A percentile compares a stretch with the other conserved stretches of the same genome.
phyloP scores from a whole-genome alignment of 805 yeast genomes.

The Pichia rugopelliculosa region DNA sequence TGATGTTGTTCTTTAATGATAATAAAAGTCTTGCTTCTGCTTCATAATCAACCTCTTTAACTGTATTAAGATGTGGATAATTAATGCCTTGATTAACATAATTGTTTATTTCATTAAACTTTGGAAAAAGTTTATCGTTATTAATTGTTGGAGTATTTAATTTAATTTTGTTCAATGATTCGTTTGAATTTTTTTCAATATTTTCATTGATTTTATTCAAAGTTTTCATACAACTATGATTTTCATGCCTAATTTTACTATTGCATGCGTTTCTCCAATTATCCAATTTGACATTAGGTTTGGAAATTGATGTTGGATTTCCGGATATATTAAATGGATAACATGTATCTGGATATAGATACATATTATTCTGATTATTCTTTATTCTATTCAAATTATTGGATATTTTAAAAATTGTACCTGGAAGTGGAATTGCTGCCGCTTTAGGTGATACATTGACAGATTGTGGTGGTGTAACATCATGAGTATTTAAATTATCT shows the following conservation, averaged over 20 bases:
- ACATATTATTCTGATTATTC: conserved; percentile 19
- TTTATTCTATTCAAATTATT: conserved; percentile 12
- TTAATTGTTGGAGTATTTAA: conserved; percentile 1
- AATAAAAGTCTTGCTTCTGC: conserved; percentile 2
- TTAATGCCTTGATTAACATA: conserved; percentile 16
- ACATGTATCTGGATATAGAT: conserved; percentile 31
- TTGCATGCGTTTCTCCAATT: conserved; percentile 39
- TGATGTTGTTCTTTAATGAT: not conserved
- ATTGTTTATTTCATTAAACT: conserved; percentile 16
- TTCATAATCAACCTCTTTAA: not conserved
- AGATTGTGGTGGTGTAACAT: conserved; percentile 25
- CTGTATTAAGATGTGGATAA: conserved; percentile 2
- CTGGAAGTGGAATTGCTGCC: conserved; percentile 4
- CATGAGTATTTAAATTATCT: conserved; percentile 2
- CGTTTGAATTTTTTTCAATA: conserved; percentile 20
- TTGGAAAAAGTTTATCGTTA: conserved; percentile 9
- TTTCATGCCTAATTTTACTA: conserved; percentile 34
- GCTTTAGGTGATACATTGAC: conserved; percentile 19
- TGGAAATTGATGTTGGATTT: conserved; percentile 18
- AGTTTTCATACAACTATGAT: conserved; percentile 32
- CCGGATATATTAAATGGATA: conserved; percentile 26
- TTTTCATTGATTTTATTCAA: conserved; percentile 24
- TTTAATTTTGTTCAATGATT: not conserved
- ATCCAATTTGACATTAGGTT: conserved; percentile 29
- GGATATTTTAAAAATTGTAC: conserved; percentile 15